These are phyloP conservation scores for Candida oleophila DNA, from an alignment of 805 yeast species.

Conservation along the genomic window DNA sequence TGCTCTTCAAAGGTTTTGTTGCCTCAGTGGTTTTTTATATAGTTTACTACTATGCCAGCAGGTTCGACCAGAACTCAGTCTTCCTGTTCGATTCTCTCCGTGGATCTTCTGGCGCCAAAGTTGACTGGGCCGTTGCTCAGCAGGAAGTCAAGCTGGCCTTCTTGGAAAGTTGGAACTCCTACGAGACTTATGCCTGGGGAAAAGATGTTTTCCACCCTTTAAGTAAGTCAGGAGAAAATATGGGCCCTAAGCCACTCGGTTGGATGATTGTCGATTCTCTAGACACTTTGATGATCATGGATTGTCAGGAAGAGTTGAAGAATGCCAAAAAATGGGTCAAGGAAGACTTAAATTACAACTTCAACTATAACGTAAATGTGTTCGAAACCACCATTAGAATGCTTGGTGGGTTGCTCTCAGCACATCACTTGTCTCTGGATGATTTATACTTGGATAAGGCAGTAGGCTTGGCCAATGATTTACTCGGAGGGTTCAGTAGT, in stretches of 20 bases:
- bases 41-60: constrained; percentile 24
- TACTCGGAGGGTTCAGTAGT: constrained; percentile 68
- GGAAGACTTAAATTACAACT: constrained; percentile 64
- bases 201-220: constrained; percentile 74
- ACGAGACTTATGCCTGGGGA: constrained; percentile 80
- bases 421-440: constrained; percentile 68
- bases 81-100: neutral
- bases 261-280: constrained; percentile 91
- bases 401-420: constrained; percentile 90
- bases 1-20: constrained; percentile 45
- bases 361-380: constrained; percentile 74
- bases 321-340: constrained; percentile 75
- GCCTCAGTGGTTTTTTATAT: constrained; percentile 41
- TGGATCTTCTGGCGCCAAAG: neutral
- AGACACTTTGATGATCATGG: constrained; percentile 82
- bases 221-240: constrained; percentile 59
- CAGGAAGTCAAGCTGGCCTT: constrained; percentile 65
- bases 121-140: constrained; percentile 49
- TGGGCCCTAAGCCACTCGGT: constrained; percentile 82
- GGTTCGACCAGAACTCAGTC: neutral
- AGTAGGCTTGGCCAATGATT: constrained; percentile 69
- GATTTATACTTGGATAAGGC: constrained; percentile 77
- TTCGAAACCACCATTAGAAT: constrained; percentile 94
- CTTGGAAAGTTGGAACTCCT: constrained; percentile 74
- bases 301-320: constrained; percentile 55